Percentiles rank a stretch among this genome's conserved stretches.
phyloP scores from a whole-genome alignment of 345 rosid species.

The Eucalyptus grandis region DNA sequence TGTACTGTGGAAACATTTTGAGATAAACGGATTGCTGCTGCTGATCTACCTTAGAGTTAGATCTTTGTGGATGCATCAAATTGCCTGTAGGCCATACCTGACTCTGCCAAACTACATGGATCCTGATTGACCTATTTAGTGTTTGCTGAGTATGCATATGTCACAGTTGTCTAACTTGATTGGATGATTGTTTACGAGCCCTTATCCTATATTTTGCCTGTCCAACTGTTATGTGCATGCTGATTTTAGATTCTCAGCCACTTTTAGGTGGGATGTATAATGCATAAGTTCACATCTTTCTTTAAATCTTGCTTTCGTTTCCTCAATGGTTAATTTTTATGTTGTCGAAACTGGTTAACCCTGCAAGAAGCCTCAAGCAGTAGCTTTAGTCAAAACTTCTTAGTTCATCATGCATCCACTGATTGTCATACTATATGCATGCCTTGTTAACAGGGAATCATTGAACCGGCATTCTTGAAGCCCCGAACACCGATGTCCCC shows the following conservation, averaged over 20 bases:
- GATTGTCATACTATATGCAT: background rate
- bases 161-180: background rate
- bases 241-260: background rate
- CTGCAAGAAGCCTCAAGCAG: background rate
- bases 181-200: background rate
- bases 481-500: constrained; percentile 61
- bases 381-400: background rate
- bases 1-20: background rate
- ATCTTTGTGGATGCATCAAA: background rate
- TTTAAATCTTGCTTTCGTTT: background rate
- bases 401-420: background rate
- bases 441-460: constrained; percentile 49
- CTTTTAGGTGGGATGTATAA: background rate
- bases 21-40: background rate
- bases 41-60: background rate
- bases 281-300: background rate
- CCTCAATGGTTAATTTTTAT: background rate
- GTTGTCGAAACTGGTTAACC: background rate
- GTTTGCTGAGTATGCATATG: background rate
- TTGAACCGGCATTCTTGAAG: constrained; percentile 76
- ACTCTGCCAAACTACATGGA: background rate
- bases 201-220: background rate
- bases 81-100: background rate
- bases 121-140: background rate
- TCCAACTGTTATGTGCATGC: background rate